Base-by-base conservation (phyloP, 1,139 yeast genomes). In the Taphrina sp. region DNA sequence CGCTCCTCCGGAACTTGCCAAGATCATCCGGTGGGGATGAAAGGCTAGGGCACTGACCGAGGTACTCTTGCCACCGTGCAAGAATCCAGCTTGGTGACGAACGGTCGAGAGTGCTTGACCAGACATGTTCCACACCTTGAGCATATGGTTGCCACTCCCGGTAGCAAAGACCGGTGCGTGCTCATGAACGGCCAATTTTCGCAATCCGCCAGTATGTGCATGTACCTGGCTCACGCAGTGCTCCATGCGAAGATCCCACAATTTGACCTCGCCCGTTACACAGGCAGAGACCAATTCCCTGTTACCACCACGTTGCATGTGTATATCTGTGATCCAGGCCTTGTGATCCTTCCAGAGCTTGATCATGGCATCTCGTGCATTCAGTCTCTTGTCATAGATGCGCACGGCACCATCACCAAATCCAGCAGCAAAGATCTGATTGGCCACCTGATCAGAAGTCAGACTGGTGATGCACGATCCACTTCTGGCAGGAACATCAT, bases 301-400 rank as follows among this genome's bases (percentile, higher is more conserved):
- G 62, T 81, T 82, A 0, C 98, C 98, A 33, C 98, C 98, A 65
- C 98, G 76, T 73, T 92, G 99, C 95, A 92, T 85, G 64, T 88
- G 95, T 1, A 90, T 82, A 63, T 86, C 88, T 55, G 84, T 75
- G 49, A 94, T 81, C 63, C 90, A 79, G 2, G 86, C 78, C 38
- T 74, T 68, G 45, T 79, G 79, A 31, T 71, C 69, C 64, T 79
- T 77, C 96, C 97, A 92, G 2, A 83, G 75, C 64, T 81, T 80
- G 10, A 89, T 89, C 86, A 90, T 82, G 0, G 95, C 83, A 62
- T 87, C 95, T 57, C 95, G 75, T 0, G 94, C 78, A 63, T 86
- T 94, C 60, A 88, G 69, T 63, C 99, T 77, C 58, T 96, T 78
- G 69, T 92, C 99, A 68, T 90, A 92, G 1, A 89, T 95, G 60